Base-by-base conservation (phyloP, 2,329 filamentous ascomycete genomes). In the Thelonectria discophora region DNA sequence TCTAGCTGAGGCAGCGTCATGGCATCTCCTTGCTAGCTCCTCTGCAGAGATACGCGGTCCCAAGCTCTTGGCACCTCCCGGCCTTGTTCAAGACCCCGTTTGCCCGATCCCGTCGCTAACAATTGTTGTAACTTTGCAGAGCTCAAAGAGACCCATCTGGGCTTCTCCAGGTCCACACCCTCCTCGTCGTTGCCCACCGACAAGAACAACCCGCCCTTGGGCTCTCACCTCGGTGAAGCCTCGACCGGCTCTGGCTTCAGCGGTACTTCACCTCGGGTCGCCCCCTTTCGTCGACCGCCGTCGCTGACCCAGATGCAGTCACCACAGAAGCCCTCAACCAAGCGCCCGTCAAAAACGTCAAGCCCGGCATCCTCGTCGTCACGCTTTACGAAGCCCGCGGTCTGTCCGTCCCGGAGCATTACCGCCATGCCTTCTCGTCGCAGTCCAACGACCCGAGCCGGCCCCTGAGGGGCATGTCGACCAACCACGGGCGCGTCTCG, bases 281-380 rank as follows among this genome's bases (percentile, higher is more conserved):
- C n/a, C n/a, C n/a, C n/a, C n/a, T n/a, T n/a, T n/a, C 24, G 12
- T 46, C 39, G 27, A n/a, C 21, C 24, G 24, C 45, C 34, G 24
- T 43, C 13, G 30, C 55, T 55, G 30, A 62, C 47, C n/a, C 1
- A 30, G 27, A 21, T 12, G 18, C 37, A 55, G 48, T 39, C 32
- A 20, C 32, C 7, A 21, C 92, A 43, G 93, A 97, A 82, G 86
- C 89, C 63, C 85, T 94, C 77, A 88, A 91, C 55, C 90, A 88
- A 86, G 78, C 91, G 75, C 79, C 89, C 79, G 77, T 90, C 73
- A 73, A 81, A 69, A 81, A 89, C 48, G 89, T 90, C 51, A 95
- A 95, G 79, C 94, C 94, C 17, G 94, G 94, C 74, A 97, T 98
- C 73, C 86, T 98, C 69, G 93, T 98, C 73, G 90, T 98, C 66